A percentile compares a stretch with the other conserved stretches of the same genome.
Conservation (phyloP, 768 basidiomycete genomes). For the Tephrocybe sp. region DNA sequence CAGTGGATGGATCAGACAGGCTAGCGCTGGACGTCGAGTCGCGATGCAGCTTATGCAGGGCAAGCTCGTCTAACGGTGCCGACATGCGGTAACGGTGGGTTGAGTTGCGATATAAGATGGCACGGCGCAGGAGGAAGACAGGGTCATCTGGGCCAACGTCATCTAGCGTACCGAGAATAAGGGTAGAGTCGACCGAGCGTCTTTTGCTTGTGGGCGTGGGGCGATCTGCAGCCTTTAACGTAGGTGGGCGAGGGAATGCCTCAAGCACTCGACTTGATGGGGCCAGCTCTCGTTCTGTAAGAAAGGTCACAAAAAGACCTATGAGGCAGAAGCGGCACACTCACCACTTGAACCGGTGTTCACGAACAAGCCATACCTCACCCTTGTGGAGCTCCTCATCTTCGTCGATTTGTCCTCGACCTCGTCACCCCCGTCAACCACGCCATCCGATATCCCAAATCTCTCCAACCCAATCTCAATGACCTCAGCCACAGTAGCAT, state of each 20-base stretch:
- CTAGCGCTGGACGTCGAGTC: conserved; percentile 64
- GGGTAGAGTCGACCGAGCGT: conserved; percentile 81
- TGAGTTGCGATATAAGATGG: conserved; percentile 69
- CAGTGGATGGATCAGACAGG: conserved; percentile 43
- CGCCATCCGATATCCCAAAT: conserved; percentile 95
- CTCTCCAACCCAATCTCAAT: conserved; percentile 90
- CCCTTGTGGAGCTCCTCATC: conserved; percentile 72
- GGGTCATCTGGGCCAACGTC: conserved; percentile 87
- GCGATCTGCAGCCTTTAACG: conserved; percentile 62
- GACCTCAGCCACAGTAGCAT: conserved; percentile 94
- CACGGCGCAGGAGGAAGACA: conserved; percentile 84
- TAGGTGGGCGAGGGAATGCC: conserved; percentile 74
- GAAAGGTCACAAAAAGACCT: not conserved
- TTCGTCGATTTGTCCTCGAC: conserved; percentile 91
- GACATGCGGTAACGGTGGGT: conserved; percentile 71
- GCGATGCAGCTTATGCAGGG: conserved; percentile 68
- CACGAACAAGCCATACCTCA: conserved; percentile 80
- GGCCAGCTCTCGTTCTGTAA: conserved; percentile 70
- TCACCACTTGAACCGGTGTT: conserved; percentile 65
- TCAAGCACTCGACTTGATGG: conserved; percentile 87
- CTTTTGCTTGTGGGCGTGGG: conserved; percentile 68
- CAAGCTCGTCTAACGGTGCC: conserved; percentile 82
- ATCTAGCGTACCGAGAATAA: conserved; percentile 65
- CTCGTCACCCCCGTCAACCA: conserved; percentile 98
- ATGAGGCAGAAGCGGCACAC: conserved; percentile 20